phyloP scores from a whole-genome alignment of 805 yeast genomes.

The Dipodascus geniculatus region DNA sequence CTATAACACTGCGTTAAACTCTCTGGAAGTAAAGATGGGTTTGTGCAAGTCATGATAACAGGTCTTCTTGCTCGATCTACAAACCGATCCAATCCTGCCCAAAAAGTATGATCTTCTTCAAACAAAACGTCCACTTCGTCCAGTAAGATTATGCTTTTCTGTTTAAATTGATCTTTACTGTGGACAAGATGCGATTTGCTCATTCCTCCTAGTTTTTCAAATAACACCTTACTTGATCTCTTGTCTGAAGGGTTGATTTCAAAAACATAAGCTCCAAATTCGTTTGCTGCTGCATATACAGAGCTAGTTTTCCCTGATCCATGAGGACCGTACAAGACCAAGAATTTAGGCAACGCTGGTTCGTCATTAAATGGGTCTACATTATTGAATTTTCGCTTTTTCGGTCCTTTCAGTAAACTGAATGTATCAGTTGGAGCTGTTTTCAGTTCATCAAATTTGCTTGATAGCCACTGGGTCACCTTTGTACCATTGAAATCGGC shows the following conservation, averaged over 20 bases:
- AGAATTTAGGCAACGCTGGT: conserved; percentile 26
- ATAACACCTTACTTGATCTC: conserved; percentile 61
- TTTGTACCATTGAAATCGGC: not conserved
- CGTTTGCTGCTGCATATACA: conserved; percentile 53
- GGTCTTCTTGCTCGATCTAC: conserved; percentile 57
- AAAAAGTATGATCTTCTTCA: conserved; percentile 67
- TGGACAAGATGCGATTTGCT: conserved; percentile 78
- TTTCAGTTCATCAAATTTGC: not conserved
- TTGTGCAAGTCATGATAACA: conserved; percentile 48
- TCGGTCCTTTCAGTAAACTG: not conserved
- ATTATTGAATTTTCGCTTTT: conserved; percentile 5
- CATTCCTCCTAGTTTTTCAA: conserved; percentile 55
- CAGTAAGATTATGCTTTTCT: conserved; percentile 42
- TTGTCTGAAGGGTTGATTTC: conserved; percentile 70
- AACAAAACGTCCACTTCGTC: conserved; percentile 81
- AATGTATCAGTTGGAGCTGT: not conserved
- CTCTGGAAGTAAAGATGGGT: conserved; percentile 2
- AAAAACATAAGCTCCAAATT: conserved; percentile 57
- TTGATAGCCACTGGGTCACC: not conserved
- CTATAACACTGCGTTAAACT: conserved; percentile 17
- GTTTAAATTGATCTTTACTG: conserved; percentile 2
- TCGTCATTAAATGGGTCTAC: conserved; percentile 42
- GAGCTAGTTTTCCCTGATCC: conserved; percentile 76
- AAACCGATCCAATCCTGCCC: conserved; percentile 58
- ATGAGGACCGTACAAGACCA: conserved; percentile 45